Conservation (phyloP, 2,329 filamentous ascomycete genomes). For the Fusarium pininemorale region DNA sequence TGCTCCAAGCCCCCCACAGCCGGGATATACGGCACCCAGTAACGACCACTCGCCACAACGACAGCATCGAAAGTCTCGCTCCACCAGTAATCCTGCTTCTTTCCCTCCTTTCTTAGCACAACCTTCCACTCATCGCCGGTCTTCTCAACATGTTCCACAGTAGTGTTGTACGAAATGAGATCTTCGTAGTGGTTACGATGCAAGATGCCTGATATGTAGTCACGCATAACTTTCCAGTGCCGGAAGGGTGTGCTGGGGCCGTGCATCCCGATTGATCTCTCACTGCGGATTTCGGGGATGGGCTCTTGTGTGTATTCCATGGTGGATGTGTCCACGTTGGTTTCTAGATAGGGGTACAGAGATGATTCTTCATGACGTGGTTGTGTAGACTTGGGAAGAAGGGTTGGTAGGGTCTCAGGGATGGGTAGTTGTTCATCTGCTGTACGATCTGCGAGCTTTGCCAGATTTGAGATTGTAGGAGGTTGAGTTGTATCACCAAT, state of each 20-base stretch:
- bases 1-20: slow-evolving; percentile 58
- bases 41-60: slow-evolving; percentile 69
- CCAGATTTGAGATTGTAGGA: slow-evolving; percentile 55
- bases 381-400: slow-evolving; percentile 52
- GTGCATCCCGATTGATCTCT: slow-evolving; percentile 52
- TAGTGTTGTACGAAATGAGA: slow-evolving; percentile 65
- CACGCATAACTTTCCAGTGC: slow-evolving; percentile 65
- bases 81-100: slow-evolving; percentile 67
- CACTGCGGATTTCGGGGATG: slow-evolving; percentile 53
- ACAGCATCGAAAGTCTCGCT: slow-evolving; percentile 69
- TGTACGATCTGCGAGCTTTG: slow-evolving; percentile 56
- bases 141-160: slow-evolving; percentile 67
- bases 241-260: slow-evolving; percentile 69
- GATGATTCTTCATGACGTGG: slow-evolving; percentile 66
- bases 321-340: slow-evolving; percentile 66
- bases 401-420: slow-evolving; percentile 58
- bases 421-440: slow-evolving; percentile 60
- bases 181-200: slow-evolving; percentile 62
- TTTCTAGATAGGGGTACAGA: slow-evolving; percentile 71
- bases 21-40: slow-evolving; percentile 66
- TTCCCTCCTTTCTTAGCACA: slow-evolving; percentile 53
- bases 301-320: slow-evolving; percentile 70
- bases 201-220: slow-evolving; percentile 63
- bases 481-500: slow-evolving; percentile 52
- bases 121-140: slow-evolving; percentile 60